Base-by-base conservation (phyloP, 306 rosid species). In the Inga leiocalycina region DNA sequence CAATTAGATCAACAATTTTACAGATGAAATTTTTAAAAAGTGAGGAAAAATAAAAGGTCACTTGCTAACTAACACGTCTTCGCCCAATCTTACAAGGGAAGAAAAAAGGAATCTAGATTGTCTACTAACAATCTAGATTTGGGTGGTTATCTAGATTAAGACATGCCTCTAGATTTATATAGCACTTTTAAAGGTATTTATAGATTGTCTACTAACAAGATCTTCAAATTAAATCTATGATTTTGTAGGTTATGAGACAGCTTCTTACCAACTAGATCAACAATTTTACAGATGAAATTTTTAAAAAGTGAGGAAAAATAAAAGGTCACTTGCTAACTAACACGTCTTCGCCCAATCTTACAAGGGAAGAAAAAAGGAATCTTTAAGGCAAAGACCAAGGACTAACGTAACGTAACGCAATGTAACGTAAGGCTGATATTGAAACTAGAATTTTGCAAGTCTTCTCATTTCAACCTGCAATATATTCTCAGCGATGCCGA, bases 131-230 rank as follows among this genome's bases (percentile, higher is more conserved):
- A n/a, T n/a, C n/a, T n/a, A n/a, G n/a, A n/a, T n/a, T n/a, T n/a
- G n/a, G n/a, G n/a, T n/a, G n/a, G n/a, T 37, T 5, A 37, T 5
- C 0, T 0, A 1, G 8, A 37, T 0, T 37, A 4, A 5, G 5
- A 0, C 8, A 37, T 37, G 41, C 5, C 6, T 37, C 1, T 37
- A 6, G 8, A 1, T 1, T 39, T 6, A 5, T 0, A 3, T 0
- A 39, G 1, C 8, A 1, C 43, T 39, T 39, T 39, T 39, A 39
- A 39, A 39, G 6, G 1, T 0, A 39, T 1, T 5, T 39, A 39
- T 39, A 39, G 43, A 39, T 39, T 39, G 8, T 6, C 1, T 39
- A 6, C 0, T 39, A 39, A 39, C 1, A 39, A 39, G 0, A 8
- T 39, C 43, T 39, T 39, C 8, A 39, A 1, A 1, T 39, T 39